These are phyloP conservation scores for Pecoramyces ruminantium DNA, from an alignment of 192 early-diverging fungal species.

Conservation along the genomic window DNA sequence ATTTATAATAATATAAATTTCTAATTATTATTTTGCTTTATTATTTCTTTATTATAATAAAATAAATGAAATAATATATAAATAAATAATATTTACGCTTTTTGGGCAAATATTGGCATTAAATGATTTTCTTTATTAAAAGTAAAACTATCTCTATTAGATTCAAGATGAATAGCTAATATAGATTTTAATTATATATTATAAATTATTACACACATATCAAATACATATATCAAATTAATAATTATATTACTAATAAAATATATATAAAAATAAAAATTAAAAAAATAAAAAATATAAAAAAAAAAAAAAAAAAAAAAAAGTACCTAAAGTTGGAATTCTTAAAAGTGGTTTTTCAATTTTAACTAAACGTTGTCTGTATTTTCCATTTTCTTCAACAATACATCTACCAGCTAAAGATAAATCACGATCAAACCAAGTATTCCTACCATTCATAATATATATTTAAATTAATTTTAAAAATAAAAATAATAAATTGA, in stretches of 20 bases:
- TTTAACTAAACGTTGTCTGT: conserved; percentile 55
- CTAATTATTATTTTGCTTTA: no score
- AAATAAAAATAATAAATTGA: neutral
- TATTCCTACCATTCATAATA: conserved; percentile 38
- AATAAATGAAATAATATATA: no score
- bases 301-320: conserved; percentile 41
- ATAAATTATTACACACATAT: no score
- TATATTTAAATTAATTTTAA: neutral
- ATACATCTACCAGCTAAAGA: conserved; percentile 84
- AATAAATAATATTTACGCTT: neutral
- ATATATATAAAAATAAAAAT: no score
- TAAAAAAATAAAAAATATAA: no score
- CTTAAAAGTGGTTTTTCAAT: conserved; percentile 79
- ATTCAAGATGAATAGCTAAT: neutral
- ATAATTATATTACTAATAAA: no score
- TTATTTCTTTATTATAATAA: neutral
- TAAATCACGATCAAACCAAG: conserved; percentile 99
- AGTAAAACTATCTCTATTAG: neutral
- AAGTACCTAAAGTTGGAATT: conserved; percentile 89
- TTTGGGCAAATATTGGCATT: neutral
- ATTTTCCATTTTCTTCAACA: conserved; percentile 52
- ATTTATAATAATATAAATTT: no score
- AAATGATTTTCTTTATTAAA: neutral
- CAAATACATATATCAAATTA: no score
- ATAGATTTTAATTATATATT: no score